Base-by-base conservation (phyloP, 306 rosid species). In the Dryas alaskensis region DNA sequence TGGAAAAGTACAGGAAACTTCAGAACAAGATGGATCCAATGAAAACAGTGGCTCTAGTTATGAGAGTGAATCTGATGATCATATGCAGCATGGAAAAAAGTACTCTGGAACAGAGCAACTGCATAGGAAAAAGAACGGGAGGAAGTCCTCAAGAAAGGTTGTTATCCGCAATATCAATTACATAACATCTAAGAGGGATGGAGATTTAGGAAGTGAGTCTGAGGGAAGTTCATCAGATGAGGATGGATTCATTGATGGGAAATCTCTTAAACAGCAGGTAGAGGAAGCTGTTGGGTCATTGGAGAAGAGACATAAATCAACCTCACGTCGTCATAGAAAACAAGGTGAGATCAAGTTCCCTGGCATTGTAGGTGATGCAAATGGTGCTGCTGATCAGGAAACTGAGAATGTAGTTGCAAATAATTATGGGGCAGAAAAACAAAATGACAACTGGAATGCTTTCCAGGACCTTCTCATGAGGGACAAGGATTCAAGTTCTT, bases 141-240 rank as follows among this genome's bases (percentile, higher is more conserved):
- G 82, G 84, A 92, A 87, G 83, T 82, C 96, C 78, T 87, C 97
- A 1, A 85, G 99, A 84, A 90, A 85, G 79, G 99, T 95, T 51
- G 97, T 92, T 59, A 95, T 95, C 63, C 99, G 98, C 50, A 95
- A 95, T 82, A 95, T 95, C 69, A 95, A 95, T 76, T 95, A 95
- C 82, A 95, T 95, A 75, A 90, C 95, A 71, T 89, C 98, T 43
- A 91, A 87, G 54, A 84, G 86, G 78, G 92, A 93, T 72, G 96
- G 89, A 60, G 96, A 85, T 67, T 84, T 77, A 70, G 90, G 86
- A 68, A 85, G 87, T 75, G 22, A 7, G 78, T 85, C 97, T 4
- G 96, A 94, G 45, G 96, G 73, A 57, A 84, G 78, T 81, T 79
- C 87, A 64, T 90, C 96, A 4, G 80, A 87, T 8, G 93, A 92